A percentile compares a stretch with the other conserved stretches of the same genome.
phyloP scores from a whole-genome alignment of 2,329 filamentous ascomycete genomes.

The Hypocreales sp. region DNA sequence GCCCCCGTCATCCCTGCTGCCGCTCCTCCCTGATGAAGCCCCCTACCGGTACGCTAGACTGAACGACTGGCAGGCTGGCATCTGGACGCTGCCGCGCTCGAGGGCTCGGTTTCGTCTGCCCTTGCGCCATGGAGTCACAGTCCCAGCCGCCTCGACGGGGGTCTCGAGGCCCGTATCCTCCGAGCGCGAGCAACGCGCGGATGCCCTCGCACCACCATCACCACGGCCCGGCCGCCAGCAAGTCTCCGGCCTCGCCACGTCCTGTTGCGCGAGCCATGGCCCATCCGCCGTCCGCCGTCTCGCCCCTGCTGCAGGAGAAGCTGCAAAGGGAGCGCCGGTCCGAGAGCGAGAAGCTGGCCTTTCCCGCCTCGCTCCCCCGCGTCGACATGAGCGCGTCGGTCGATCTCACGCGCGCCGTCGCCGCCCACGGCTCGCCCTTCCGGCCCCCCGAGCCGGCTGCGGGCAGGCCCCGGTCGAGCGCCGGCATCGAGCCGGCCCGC shows the following conservation, averaged over 20 bases:
- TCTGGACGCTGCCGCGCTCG: too few species aligned
- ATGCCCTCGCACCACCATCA: slow-evolving; percentile 25
- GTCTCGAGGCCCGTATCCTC: slow-evolving; percentile 18
- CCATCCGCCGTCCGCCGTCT: slow-evolving; percentile 25
- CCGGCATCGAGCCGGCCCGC: slow-evolving; percentile 21
- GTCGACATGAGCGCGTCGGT: slow-evolving; percentile 21
- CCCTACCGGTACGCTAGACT: too few species aligned
- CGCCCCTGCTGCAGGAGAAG: slow-evolving; percentile 38
- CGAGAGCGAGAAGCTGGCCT: slow-evolving; percentile 27
- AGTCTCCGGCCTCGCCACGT: slow-evolving; percentile 17
- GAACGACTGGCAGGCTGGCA: too few species aligned
- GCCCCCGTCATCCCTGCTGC: not conserved
- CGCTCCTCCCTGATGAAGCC: too few species aligned
- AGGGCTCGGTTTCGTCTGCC: too few species aligned
- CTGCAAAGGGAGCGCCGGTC: slow-evolving; percentile 34
- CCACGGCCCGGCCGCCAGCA: slow-evolving; percentile 13
- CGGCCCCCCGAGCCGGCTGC: slow-evolving; percentile 17
- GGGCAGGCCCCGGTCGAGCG: slow-evolving; percentile 27
- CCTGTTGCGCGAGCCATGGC: slow-evolving; percentile 23
- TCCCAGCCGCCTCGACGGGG: slow-evolving; percentile 10
- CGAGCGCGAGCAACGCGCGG: too few species aligned
- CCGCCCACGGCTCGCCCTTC: slow-evolving; percentile 24
- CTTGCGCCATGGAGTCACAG: slow-evolving; percentile 17
- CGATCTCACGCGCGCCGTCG: slow-evolving; percentile 19
- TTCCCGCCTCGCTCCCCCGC: slow-evolving; percentile 16